phyloP scores from a whole-genome alignment of 2,329 filamentous ascomycete species.

The Lasiodiplodia sp. region DNA sequence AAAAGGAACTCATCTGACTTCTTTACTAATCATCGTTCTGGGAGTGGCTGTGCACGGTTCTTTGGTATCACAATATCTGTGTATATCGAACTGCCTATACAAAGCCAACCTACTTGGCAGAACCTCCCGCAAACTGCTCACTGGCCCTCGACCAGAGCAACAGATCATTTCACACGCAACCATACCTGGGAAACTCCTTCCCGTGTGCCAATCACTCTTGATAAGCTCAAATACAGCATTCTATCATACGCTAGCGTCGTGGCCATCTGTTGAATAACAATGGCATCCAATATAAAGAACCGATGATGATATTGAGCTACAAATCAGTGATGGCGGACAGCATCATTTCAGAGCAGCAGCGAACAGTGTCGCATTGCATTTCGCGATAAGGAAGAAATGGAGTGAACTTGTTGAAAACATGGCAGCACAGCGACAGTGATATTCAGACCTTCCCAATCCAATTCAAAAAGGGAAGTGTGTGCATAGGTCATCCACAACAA shows the following conservation, averaged over 20 bases:
- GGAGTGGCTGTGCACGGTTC: too few relatives aligned
- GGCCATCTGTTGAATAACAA: not conserved
- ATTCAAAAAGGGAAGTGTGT: not conserved
- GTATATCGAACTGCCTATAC: too few relatives aligned
- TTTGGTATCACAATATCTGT: too few relatives aligned
- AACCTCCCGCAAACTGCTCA: too few relatives aligned
- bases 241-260: not conserved
- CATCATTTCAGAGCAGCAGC: not conserved
- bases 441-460: fast-evolving
- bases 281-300: not conserved
- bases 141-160: too few relatives aligned
- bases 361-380: too few relatives aligned
- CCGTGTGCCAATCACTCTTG: not conserved
- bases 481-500: not conserved
- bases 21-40: too few relatives aligned
- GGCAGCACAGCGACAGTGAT: not conserved
- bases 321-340: not conserved
- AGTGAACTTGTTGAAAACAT: not conserved
- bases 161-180: too few relatives aligned
- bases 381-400: too few relatives aligned
- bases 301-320: not conserved
- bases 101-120: too few relatives aligned
- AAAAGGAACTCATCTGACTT: too few relatives aligned
- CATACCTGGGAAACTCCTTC: too few relatives aligned
- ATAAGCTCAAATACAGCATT: not conserved